These are phyloP conservation scores for Acacia acuminata DNA, from an alignment of 306 rosid species.

Conservation along the genomic window DNA sequence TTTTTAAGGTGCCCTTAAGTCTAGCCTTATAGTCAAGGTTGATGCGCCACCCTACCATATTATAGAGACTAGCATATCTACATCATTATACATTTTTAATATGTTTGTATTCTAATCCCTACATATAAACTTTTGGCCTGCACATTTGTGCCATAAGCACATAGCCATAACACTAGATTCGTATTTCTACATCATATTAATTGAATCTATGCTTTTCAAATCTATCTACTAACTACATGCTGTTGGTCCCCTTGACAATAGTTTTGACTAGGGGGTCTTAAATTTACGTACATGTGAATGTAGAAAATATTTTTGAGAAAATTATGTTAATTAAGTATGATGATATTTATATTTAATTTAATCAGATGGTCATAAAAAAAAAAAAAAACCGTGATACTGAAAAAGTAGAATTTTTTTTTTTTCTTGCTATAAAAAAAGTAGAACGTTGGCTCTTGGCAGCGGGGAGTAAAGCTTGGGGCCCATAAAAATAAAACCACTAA, in stretches of 20 bases:
- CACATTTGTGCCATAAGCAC: neutral
- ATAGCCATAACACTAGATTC: neutral
- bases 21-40: neutral
- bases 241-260: no score
- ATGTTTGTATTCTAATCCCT: neutral
- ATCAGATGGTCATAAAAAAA: no score
- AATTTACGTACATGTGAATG: no score
- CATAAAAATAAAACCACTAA: neutral
- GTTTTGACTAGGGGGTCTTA: no score
- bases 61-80: neutral
- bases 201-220: neutral
- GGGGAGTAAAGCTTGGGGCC: neutral
- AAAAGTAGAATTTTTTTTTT: no score
- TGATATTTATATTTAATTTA: no score
- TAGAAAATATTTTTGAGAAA: no score
- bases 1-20: neutral
- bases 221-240: no score
- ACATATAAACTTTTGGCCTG: neutral
- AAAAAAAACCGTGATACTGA: no score
- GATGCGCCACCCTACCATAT: neutral
- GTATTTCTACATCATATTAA: neutral
- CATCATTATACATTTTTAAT: neutral
- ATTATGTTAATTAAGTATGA: no score
- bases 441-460: neutral
- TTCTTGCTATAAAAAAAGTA: no score